These are phyloP conservation scores for Sphagnum magellanicum DNA, from an alignment of 228 moss, liverwort and hornwort genomes.

Conservation along the genomic window DNA sequence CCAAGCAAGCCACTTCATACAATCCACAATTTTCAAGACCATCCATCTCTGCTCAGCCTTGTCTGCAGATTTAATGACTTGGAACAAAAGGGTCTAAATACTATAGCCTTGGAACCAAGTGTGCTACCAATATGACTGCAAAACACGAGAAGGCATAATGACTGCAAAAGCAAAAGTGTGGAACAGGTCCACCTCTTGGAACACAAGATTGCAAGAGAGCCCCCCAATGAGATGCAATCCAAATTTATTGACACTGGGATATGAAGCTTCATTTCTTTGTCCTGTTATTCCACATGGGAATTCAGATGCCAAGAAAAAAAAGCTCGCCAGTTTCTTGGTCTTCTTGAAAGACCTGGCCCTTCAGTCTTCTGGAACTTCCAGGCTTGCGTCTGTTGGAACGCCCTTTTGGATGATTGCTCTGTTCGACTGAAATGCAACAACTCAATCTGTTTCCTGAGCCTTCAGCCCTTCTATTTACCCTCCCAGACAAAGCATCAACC, in stretches of 20 bases:
- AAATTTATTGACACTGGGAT: not conserved
- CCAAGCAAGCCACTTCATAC: too few relatives aligned
- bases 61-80: too few relatives aligned
- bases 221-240: not conserved
- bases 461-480: not conserved
- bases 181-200: too few relatives aligned
- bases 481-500: not conserved
- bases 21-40: too few relatives aligned
- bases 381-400: slow-evolving; percentile 14
- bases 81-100: too few relatives aligned
- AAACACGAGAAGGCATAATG: too few relatives aligned
- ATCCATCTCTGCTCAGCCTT: too few relatives aligned
- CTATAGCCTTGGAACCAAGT: too few relatives aligned
- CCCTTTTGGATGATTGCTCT: not conserved
- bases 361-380: slow-evolving; percentile 13
- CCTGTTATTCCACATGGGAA: not conserved
- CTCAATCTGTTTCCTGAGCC: slow-evolving; percentile 2
- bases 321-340: slow-evolving; percentile 55
- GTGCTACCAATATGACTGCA: too few relatives aligned
- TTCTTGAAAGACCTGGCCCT: slow-evolving; percentile 24
- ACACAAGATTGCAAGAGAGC: not conserved
- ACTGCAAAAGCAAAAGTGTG: too few relatives aligned
- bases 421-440: slow-evolving; percentile 6
- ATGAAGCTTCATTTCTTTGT: slow-evolving; percentile 1
- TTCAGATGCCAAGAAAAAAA: slow-evolving; percentile 20